Evolutionary conservation across 2,329 filamentous ascomycete genomes (phyloP).

Genomic region (Colletotrichum tropicale): DNA sequence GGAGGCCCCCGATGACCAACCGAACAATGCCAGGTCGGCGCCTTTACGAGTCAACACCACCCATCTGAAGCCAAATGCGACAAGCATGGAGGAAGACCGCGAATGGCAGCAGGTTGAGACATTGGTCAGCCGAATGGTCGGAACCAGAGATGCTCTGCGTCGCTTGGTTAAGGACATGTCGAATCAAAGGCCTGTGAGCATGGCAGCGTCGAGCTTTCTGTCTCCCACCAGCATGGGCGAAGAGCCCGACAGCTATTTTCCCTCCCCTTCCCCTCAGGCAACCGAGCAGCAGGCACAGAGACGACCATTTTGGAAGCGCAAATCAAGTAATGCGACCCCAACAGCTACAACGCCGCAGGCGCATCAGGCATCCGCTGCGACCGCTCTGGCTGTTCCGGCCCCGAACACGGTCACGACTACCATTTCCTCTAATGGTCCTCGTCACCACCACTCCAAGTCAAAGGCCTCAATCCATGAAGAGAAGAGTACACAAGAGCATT

Average conservation of each 20-base stretch:
- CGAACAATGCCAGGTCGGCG: constrained; percentile 22
- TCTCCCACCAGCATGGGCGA: constrained; percentile 42
- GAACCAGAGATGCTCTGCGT: constrained; percentile 86
- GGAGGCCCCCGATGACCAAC: constrained; percentile 28
- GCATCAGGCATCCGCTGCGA: constrained; percentile 40
- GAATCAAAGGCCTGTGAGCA: constrained; percentile 56
- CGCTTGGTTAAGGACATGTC: constrained; percentile 86
- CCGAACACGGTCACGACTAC: constrained; percentile 38
- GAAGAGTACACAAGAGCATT: constrained; percentile 78
- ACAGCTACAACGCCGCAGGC: constrained; percentile 43
- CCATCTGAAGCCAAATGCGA: constrained; percentile 29
- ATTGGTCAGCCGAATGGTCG: constrained; percentile 84
- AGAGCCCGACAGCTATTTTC: constrained; percentile 61
- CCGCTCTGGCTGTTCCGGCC: constrained; percentile 46
- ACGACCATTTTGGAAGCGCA: constrained; percentile 90
- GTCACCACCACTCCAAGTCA: constrained; percentile 37
- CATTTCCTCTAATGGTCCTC: constrained; percentile 33
- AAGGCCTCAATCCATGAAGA: constrained; percentile 54
- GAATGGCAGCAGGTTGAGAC: constrained; percentile 90
- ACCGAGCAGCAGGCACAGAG: constrained; percentile 59
- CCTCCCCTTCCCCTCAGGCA: constrained; percentile 28
- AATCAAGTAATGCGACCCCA: constrained; percentile 69
- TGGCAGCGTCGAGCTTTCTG: constrained; percentile 38
- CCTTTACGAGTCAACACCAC: constrained; percentile 31
- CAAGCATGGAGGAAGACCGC: constrained; percentile 65